Conservation (phyloP, 192 early-diverging fungal genomes). For the Mycoemilia scoparia region DNA sequence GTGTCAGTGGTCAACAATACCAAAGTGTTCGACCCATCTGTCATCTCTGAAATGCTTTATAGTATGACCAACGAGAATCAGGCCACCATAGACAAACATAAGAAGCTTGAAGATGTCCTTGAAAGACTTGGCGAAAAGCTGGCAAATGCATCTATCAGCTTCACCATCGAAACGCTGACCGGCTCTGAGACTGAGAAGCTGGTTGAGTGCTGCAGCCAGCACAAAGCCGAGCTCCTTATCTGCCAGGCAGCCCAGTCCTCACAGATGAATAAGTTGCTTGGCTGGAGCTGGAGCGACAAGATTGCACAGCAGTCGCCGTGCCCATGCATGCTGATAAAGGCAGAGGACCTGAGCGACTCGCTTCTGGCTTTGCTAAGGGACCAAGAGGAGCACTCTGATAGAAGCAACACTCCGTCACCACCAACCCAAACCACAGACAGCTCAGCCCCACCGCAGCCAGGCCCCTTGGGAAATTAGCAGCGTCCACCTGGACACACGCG, state of each 20-base stretch:
- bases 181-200: constrained; percentile 4
- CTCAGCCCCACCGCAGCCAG: no score
- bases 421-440: no score
- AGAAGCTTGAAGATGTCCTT: constrained; percentile 5
- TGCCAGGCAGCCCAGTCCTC: constrained; percentile 9
- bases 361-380: no score
- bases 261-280: constrained; percentile 1
- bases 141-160: constrained; percentile 3
- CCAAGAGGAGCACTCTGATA: no score
- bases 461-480: no score
- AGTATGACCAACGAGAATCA: constrained; percentile 11
- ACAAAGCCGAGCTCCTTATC: constrained; percentile 11
- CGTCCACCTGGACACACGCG: no score
- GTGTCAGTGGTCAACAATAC: constrained; percentile 8
- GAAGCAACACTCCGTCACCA: no score
- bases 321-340: constrained; percentile 14
- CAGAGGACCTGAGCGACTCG: constrained; percentile 11
- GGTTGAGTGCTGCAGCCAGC: constrained; percentile 7
- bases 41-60: constrained; percentile 9
- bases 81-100: not conserved
- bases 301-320: constrained; percentile 9
- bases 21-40: not conserved
- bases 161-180: constrained; percentile 7
- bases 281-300: constrained; percentile 15
- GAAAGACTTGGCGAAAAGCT: constrained; percentile 3